Percentiles rank a stretch among this genome's conserved stretches.
phyloP scores from a whole-genome alignment of 345 rosid species.

The Syzygium grande region DNA sequence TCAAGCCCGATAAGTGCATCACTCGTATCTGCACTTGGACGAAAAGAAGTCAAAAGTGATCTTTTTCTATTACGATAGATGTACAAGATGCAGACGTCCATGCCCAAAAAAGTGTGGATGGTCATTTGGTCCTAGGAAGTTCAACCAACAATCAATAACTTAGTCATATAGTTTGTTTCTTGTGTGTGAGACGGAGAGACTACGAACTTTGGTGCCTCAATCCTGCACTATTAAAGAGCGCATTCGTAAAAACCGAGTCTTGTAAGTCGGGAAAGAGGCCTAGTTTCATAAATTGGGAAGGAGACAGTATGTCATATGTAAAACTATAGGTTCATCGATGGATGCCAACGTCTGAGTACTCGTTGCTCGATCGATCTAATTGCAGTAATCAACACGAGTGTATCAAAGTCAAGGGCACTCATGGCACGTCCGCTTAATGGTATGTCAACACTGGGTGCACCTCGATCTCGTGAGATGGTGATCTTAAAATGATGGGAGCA shows the following conservation, averaged over 20 bases:
- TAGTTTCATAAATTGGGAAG: background rate
- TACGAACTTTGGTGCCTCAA: background rate
- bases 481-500: background rate
- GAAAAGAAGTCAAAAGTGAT: background rate
- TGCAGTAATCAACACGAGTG: background rate
- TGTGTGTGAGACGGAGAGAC: background rate
- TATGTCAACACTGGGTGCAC: background rate
- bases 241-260: too few relatives aligned
- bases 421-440: background rate
- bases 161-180: background rate
- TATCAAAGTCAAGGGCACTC: background rate
- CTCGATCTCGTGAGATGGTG: background rate
- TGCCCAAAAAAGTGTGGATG: background rate
- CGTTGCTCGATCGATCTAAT: background rate
- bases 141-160: background rate
- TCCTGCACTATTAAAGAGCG: too few relatives aligned
- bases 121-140: background rate
- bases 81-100: background rate
- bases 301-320: background rate
- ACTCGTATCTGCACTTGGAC: background rate
- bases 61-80: background rate
- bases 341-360: background rate
- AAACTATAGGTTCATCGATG: background rate
- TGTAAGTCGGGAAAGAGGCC: background rate
- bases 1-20: background rate